phyloP scores from a whole-genome alignment of 148 eudicot species.

The Vaccinium darrowii region DNA sequence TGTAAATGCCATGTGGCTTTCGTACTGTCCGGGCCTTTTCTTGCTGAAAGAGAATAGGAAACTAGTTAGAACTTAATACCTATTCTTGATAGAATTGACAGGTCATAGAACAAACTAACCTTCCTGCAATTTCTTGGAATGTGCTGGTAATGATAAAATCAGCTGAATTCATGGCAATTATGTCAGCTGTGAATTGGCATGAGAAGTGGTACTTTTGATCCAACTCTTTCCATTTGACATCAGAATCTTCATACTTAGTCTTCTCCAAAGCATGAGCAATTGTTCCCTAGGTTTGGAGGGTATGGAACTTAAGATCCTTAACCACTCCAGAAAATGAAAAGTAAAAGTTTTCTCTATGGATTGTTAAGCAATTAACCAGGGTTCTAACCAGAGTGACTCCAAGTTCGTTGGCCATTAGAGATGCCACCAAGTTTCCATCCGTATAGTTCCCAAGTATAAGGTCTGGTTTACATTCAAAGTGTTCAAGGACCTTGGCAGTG shows the following conservation, averaged over 20 bases:
- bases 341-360: not conserved
- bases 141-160: conserved; percentile 60
- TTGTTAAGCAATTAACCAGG: not conserved
- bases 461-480: conserved; percentile 61
- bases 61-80: not conserved
- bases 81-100: not conserved
- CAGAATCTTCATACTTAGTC: conserved; percentile 61
- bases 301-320: not conserved
- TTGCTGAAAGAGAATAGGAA: conserved; percentile 33
- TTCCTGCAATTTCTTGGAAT: conserved; percentile 68
- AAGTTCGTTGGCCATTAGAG: conserved; percentile 55
- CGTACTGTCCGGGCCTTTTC: conserved; percentile 56
- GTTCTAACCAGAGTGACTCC: conserved; percentile 62
- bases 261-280: conserved; percentile 70
- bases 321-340: not conserved
- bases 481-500: conserved; percentile 45
- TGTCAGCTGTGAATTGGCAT: conserved; percentile 58
- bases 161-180: conserved; percentile 54
- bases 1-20: conserved; percentile 55
- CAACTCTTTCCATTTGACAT: conserved; percentile 50
- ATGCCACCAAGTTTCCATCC: conserved; percentile 79
- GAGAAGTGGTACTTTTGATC: conserved; percentile 57
- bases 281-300: conserved; percentile 43
- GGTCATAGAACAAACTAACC: conserved; percentile 26
- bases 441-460: conserved; percentile 76